A percentile compares a stretch with the other conserved stretches of the same genome.
These are phyloP conservation scores for Pseudozyma flocculosa DNA, from an alignment of 1,284 basidiomycete genomes.

Conservation along the genomic window DNA sequence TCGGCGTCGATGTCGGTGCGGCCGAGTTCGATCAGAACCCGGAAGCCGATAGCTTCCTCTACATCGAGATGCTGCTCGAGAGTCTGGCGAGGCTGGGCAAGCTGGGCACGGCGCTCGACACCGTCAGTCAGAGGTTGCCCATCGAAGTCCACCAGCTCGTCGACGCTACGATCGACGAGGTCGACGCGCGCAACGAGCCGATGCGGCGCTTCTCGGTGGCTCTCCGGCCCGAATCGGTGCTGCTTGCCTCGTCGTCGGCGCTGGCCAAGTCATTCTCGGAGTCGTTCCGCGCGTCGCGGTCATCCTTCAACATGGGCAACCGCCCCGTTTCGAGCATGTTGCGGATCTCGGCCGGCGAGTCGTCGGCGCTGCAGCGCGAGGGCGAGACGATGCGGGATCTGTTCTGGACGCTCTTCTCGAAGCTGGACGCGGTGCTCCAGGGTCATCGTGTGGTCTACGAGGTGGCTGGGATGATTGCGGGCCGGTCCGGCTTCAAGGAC, in stretches of 20 bases:
- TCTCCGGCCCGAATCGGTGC: conserved; percentile 65
- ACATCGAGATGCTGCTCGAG: conserved; percentile 91
- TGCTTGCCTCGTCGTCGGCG: conserved; percentile 46
- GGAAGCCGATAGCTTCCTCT: conserved; percentile 87
- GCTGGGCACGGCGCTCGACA: conserved; percentile 80
- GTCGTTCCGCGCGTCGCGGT: conserved; percentile 25
- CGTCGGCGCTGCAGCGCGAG: conserved; percentile 44
- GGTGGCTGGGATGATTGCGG: conserved; percentile 61
- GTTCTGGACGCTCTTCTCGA: conserved; percentile 97
- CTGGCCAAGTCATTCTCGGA: conserved; percentile 30
- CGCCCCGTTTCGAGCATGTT: conserved; percentile 25
- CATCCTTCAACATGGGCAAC: conserved; percentile 31
- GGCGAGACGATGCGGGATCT: conserved; percentile 68
- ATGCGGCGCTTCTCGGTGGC: conserved; percentile 65
- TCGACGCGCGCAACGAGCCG: conserved; percentile 65
- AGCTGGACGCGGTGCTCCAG: conserved; percentile 92
- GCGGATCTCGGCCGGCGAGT: conserved; percentile 41
- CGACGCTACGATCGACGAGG: conserved; percentile 84
- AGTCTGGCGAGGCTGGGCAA: conserved; percentile 86
- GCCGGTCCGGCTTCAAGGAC: conserved; percentile 39
- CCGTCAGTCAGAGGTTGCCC: conserved; percentile 77
- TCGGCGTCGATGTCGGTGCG: conserved; percentile 5
- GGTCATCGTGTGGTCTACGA: conserved; percentile 89
- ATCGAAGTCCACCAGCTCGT: conserved; percentile 83
- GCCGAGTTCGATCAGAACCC: conserved; percentile 65